Conservation (phyloP, 2,329 filamentous ascomycete genomes). For the Massarina eburnea region DNA sequence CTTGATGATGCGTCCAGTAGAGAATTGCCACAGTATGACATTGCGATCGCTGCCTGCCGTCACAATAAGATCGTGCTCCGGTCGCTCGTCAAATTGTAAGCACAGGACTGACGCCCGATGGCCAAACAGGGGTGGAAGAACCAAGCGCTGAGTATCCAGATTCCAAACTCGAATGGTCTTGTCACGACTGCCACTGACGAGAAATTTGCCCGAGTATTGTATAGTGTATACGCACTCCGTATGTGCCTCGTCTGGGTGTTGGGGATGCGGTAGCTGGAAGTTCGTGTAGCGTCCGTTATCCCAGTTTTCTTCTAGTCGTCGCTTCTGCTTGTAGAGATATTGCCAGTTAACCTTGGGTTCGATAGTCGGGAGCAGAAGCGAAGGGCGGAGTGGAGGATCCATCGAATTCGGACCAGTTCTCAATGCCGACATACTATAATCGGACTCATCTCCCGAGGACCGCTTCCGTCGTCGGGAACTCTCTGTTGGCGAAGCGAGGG, state of each 20-base stretch:
- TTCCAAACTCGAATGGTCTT: conserved; percentile 88
- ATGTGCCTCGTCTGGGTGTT: conserved; percentile 79
- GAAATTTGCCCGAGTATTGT: conserved; percentile 80
- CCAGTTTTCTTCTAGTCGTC: conserved; percentile 88
- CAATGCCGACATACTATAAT: conserved; percentile 10
- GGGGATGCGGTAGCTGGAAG: conserved; percentile 87
- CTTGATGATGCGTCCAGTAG: conserved; percentile 80
- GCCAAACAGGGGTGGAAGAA: conserved; percentile 70
- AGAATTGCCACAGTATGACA: conserved; percentile 91
- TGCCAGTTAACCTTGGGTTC: conserved; percentile 81
- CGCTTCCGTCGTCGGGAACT: conserved; percentile 21
- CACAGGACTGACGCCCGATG: conserved; percentile 89
- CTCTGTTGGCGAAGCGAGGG: conserved; percentile 18
- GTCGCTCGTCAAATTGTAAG: conserved; percentile 88
- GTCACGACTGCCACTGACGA: conserved; percentile 93
- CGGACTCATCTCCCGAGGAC: conserved; percentile 5
- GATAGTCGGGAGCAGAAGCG: conserved; percentile 38
- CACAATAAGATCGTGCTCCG: conserved; percentile 87
- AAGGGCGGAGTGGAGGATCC: conserved; percentile 34
- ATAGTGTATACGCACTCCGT: conserved; percentile 93
- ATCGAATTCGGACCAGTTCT: conserved; percentile 11
- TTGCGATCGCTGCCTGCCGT: conserved; percentile 92
- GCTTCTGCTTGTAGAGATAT: conserved; percentile 86
- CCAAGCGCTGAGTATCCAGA: conserved; percentile 76
- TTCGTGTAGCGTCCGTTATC: conserved; percentile 76